Evolutionary conservation across 805 yeast genomes (phyloP).

Genomic region (Candida caryicola): DNA sequence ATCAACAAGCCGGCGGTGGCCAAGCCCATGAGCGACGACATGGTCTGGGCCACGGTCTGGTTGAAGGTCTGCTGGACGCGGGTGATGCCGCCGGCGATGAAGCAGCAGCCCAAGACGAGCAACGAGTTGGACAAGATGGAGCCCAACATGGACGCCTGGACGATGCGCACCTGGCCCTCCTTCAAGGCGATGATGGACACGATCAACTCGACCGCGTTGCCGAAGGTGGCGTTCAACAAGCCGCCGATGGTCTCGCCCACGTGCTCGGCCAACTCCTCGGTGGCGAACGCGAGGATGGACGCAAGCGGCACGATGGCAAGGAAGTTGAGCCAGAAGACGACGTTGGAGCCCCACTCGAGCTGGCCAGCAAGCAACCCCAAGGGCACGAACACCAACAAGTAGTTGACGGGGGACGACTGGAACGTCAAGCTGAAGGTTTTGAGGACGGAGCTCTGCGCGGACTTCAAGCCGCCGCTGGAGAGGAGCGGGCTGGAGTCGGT

Average conservation of each 20-base stretch:
- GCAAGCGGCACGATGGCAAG: constrained; percentile 92
- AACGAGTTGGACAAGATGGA: constrained; percentile 84
- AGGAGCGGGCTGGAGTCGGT: neutral
- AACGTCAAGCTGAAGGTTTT: constrained; percentile 26
- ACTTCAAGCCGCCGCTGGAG: neutral
- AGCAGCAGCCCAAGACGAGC: constrained; percentile 93
- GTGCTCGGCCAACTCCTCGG: constrained; percentile 84
- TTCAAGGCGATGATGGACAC: constrained; percentile 87
- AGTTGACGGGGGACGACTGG: constrained; percentile 69
- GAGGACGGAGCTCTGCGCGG: constrained; percentile 7
- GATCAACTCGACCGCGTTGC: constrained; percentile 95
- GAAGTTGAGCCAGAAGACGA: constrained; percentile 72
- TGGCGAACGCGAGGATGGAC: constrained; percentile 83
- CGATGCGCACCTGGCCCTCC: constrained; percentile 86
- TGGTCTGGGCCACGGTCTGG: constrained; percentile 97
- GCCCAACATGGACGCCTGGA: constrained; percentile 97
- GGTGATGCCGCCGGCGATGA: constrained; percentile 86
- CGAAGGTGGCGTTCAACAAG: constrained; percentile 91
- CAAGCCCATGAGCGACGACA: constrained; percentile 90
- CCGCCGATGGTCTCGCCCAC: constrained; percentile 95
- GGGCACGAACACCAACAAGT: constrained; percentile 81
- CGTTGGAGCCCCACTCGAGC: constrained; percentile 51
- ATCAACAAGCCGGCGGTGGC: constrained; percentile 85
- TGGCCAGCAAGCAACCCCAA: constrained; percentile 75
- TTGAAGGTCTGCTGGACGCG: constrained; percentile 84